These are phyloP conservation scores for Syzygium grande DNA, from an alignment of 345 rosid genomes.

Conservation along the genomic window DNA sequence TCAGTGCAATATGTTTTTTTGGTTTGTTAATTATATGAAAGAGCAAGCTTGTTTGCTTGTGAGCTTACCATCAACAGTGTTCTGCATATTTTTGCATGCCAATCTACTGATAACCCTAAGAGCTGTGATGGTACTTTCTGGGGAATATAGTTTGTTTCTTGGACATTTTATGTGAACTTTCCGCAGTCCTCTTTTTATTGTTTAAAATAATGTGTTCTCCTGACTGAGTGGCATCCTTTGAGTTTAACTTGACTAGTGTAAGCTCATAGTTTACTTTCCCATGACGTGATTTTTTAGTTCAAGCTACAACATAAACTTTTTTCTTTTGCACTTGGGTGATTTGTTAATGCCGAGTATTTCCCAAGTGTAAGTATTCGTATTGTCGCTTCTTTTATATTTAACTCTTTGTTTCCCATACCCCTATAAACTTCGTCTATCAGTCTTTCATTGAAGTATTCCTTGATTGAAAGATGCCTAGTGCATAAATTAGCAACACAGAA, in stretches of 20 bases:
- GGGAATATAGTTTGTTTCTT: not conserved
- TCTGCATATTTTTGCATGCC: not conserved
- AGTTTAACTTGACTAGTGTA: not conserved
- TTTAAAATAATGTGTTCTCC: not conserved
- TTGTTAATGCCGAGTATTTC: not conserved
- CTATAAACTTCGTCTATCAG: not conserved
- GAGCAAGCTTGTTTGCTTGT: not conserved
- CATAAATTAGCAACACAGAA: not conserved
- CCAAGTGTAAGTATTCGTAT: not conserved
- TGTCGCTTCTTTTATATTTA: not conserved
- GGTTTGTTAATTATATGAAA: not conserved
- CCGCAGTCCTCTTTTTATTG: not conserved
- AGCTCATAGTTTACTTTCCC: not conserved
- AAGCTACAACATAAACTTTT: not conserved
- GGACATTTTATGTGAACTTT: not conserved
- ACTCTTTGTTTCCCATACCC: not conserved
- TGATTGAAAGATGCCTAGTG: not conserved
- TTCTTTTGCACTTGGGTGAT: not conserved
- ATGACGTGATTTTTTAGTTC: not conserved
- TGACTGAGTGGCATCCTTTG: not conserved
- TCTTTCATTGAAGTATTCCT: not conserved
- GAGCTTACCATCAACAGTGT: not conserved
- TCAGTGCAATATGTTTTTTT: not conserved
- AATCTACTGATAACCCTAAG: not conserved
- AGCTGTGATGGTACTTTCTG: not conserved